Evolutionary conservation across 176 grass and related monocot species (phyloP).

Genomic region (Musa schizocarpa): DNA sequence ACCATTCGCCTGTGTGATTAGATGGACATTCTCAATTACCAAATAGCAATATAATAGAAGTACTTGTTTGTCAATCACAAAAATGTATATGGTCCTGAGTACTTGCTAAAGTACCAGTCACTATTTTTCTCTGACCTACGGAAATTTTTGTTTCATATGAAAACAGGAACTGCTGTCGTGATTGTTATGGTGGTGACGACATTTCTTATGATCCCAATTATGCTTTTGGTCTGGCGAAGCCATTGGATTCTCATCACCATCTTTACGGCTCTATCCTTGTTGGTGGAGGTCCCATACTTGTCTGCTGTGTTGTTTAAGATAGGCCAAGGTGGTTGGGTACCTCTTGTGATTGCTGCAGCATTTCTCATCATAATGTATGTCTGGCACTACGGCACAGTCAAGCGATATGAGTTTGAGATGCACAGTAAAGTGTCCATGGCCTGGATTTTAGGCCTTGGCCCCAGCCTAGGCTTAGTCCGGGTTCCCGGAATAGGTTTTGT

Average conservation of each 20-base stretch:
- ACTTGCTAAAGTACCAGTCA: slow-evolving; percentile 8
- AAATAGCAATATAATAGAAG: too few relatives aligned
- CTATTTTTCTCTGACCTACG: slow-evolving; percentile 10
- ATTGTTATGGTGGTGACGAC: slow-evolving; percentile 85
- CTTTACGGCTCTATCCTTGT: slow-evolving; percentile 46
- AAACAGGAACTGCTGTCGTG: slow-evolving; percentile 72
- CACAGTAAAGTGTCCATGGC: slow-evolving; percentile 85
- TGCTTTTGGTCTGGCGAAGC: slow-evolving; percentile 77
- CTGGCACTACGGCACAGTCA: slow-evolving; percentile 67
- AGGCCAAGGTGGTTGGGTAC: slow-evolving; percentile 71
- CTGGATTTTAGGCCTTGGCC: slow-evolving; percentile 68
- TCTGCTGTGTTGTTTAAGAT: slow-evolving; percentile 39
- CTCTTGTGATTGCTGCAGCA: slow-evolving; percentile 38
- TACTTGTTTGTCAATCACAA: too few relatives aligned
- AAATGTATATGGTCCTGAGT: not conserved
- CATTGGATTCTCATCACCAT: slow-evolving; percentile 58
- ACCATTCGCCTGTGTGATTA: not conserved
- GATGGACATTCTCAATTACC: not conserved
- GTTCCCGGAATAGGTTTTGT: slow-evolving; percentile 78
- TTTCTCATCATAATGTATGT: slow-evolving; percentile 68
- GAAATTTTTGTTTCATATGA: slow-evolving; percentile 12
- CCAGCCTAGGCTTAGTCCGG: slow-evolving; percentile 66
- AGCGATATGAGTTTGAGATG: slow-evolving; percentile 64
- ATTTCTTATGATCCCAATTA: slow-evolving; percentile 68
- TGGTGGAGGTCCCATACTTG: slow-evolving; percentile 57